A percentile compares a stretch with the other conserved stretches of the same genome.
Conservation (phyloP, 108 stramenopile genomes). For the Fragilariopsis cylindrus region DNA sequence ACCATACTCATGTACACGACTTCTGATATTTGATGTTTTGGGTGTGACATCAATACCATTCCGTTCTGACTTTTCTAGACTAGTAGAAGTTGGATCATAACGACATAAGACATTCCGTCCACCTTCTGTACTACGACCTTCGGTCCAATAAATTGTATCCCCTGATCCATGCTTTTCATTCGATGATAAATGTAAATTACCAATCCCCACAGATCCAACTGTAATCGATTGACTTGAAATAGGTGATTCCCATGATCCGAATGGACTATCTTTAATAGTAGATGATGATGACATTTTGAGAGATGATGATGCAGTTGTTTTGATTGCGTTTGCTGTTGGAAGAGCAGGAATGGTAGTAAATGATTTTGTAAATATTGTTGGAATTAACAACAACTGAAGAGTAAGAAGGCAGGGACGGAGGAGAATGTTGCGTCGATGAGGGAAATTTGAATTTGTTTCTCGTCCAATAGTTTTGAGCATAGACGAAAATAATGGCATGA, state of each 20-base stretch:
- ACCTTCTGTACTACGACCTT: conserved; percentile 65
- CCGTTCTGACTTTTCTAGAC: conserved; percentile 6
- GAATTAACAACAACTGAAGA: too few relatives aligned
- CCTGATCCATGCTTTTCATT: neutral
- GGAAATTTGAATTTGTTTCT: too few relatives aligned
- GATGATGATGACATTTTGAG: neutral
- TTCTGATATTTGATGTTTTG: conserved; percentile 54
- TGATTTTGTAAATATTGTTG: too few relatives aligned
- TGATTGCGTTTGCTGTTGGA: too few relatives aligned
- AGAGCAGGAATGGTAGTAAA: too few relatives aligned
- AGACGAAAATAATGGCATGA: too few relatives aligned
- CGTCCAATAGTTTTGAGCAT: too few relatives aligned
- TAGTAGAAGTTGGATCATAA: conserved; percentile 7
- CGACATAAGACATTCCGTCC: conserved; percentile 63
- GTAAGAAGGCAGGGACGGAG: too few relatives aligned
- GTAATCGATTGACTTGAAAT: conserved; percentile 66
- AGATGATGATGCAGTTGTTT: neutral
- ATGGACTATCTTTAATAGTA: conserved; percentile 42
- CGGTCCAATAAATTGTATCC: conserved; percentile 50
- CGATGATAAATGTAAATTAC: conserved; percentile 21
- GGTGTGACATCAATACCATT: conserved; percentile 44
- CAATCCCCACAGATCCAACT: conserved; percentile 51
- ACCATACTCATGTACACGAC: conserved; percentile 80
- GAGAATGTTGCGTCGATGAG: too few relatives aligned
- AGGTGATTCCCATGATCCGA: conserved; percentile 66